Evolutionary conservation across 768 basidiomycete genomes (phyloP).

Genomic region (Lepiota venenata): DNA sequence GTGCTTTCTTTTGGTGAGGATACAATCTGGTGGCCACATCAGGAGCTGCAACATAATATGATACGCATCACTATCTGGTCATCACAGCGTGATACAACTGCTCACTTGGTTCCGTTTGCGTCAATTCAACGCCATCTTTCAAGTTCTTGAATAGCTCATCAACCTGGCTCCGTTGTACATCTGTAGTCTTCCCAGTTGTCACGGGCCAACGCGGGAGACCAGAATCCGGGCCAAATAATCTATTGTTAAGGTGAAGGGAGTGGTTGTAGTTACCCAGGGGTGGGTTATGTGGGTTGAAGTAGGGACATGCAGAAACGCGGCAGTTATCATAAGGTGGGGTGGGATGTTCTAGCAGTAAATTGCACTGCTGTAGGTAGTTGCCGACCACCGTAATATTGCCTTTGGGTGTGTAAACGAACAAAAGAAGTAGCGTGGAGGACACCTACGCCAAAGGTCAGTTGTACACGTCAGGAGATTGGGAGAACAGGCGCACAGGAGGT

Average conservation of each 20-base stretch:
- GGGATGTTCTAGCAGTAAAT: slow-evolving; percentile 80
- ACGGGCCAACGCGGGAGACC: slow-evolving; percentile 49
- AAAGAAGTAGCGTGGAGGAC: slow-evolving; percentile 77
- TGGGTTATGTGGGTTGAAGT: slow-evolving; percentile 88
- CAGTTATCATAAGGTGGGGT: slow-evolving; percentile 59
- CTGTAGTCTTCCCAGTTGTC: slow-evolving; percentile 72
- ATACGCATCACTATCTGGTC: slow-evolving; percentile 6
- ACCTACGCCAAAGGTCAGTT: slow-evolving; percentile 40
- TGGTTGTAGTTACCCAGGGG: slow-evolving; percentile 63
- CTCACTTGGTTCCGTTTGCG: slow-evolving; percentile 84
- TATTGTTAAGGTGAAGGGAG: slow-evolving; percentile 34
- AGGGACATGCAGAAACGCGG: slow-evolving; percentile 60
- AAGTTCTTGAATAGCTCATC: slow-evolving; percentile 92
- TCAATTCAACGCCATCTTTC: slow-evolving; percentile 82
- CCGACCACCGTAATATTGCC: slow-evolving; percentile 87
- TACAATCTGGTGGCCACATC: slow-evolving; percentile 87
- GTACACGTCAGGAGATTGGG: neutral
- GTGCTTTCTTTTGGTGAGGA: slow-evolving; percentile 97
- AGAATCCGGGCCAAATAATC: slow-evolving; percentile 34
- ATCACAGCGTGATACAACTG: slow-evolving; percentile 11
- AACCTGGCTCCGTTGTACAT: slow-evolving; percentile 89
- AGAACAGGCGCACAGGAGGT: slow-evolving; percentile 48
- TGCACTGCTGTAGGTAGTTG: slow-evolving; percentile 63
- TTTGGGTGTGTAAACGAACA: slow-evolving; percentile 92
- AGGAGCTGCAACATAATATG: slow-evolving; percentile 33